phyloP scores from a whole-genome alignment of 2,329 filamentous ascomycete genomes.

The Aspergillus unguis region DNA sequence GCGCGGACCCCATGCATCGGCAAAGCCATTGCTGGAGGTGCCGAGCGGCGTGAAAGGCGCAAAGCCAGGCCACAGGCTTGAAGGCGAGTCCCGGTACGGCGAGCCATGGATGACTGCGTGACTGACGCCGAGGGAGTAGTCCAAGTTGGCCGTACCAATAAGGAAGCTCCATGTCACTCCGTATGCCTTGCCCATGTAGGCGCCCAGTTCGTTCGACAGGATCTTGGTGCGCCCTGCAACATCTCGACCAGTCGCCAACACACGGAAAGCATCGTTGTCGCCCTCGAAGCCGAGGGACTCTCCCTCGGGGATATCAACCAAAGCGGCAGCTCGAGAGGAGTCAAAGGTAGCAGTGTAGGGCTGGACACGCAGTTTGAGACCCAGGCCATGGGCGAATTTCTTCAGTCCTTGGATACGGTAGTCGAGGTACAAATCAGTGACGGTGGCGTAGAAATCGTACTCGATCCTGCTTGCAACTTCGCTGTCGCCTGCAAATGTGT shows the following conservation, averaged over 20 bases:
- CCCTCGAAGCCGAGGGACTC: background rate
- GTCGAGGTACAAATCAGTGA: conserved; percentile 2
- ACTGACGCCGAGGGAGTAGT: background rate
- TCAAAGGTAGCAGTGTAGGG: background rate
- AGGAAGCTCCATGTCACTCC: conserved; percentile 3
- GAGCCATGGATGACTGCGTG: background rate
- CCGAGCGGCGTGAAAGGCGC: background rate
- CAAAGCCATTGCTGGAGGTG: background rate
- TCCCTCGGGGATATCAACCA: background rate
- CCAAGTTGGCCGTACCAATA: background rate
- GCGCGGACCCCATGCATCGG: conserved; percentile 2
- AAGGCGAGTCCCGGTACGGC: background rate
- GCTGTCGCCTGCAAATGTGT: background rate
- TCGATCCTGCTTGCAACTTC: background rate
- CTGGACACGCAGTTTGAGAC: background rate
- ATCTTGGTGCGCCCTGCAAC: background rate
- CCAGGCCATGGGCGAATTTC: background rate
- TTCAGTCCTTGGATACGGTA: background rate
- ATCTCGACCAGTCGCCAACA: background rate
- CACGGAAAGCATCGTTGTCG: background rate
- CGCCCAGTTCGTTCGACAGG: conserved; percentile 3
- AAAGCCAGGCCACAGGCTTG: background rate
- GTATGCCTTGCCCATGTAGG: conserved; percentile 1
- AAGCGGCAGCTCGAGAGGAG: background rate
- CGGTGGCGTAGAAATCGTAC: conserved; percentile 3